Evolutionary conservation across 108 stramenopile species (phyloP).

Genomic region (Fragilariopsis cylindrus): DNA sequence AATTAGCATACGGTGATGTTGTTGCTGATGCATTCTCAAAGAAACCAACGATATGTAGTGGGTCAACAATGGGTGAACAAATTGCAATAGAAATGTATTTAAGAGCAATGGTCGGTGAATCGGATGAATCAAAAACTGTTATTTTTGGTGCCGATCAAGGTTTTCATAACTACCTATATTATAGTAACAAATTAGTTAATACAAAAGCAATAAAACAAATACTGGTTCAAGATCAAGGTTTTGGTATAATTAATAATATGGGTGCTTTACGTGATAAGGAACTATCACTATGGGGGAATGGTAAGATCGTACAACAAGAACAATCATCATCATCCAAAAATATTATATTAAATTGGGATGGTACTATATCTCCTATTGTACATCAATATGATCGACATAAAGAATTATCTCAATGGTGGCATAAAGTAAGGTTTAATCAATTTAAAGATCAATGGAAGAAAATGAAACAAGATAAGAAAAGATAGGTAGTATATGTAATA

Average conservation of each 20-base stretch:
- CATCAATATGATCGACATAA: slow-evolving; percentile 68
- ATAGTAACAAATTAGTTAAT: slow-evolving; percentile 43
- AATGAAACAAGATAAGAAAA: background rate
- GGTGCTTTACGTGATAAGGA: slow-evolving; percentile 45
- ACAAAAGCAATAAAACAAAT: slow-evolving; percentile 40
- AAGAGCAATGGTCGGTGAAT: slow-evolving; percentile 55
- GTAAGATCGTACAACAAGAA: slow-evolving; percentile 28
- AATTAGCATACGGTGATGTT: slow-evolving; percentile 45
- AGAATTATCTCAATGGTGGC: slow-evolving; percentile 7
- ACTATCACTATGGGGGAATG: slow-evolving; percentile 47
- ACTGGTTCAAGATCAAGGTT: slow-evolving; percentile 55
- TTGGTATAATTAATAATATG: slow-evolving; percentile 62
- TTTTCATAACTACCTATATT: slow-evolving; percentile 66
- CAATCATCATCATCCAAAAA: background rate
- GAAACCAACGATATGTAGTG: slow-evolving; percentile 61
- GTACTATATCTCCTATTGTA: slow-evolving; percentile 41
- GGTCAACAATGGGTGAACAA: slow-evolving; percentile 63
- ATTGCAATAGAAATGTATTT: slow-evolving; percentile 55
- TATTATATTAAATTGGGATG: slow-evolving; percentile 52
- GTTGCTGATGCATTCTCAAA: slow-evolving; percentile 29
- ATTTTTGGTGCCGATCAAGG: slow-evolving; percentile 67
- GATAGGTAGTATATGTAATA: no score
- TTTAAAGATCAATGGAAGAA: background rate
- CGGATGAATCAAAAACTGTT: slow-evolving; percentile 47
- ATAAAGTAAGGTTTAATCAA: background rate